Base-by-base conservation (phyloP, 495 filamentous ascomycete species). In the Aspergillus indologenus region DNA sequence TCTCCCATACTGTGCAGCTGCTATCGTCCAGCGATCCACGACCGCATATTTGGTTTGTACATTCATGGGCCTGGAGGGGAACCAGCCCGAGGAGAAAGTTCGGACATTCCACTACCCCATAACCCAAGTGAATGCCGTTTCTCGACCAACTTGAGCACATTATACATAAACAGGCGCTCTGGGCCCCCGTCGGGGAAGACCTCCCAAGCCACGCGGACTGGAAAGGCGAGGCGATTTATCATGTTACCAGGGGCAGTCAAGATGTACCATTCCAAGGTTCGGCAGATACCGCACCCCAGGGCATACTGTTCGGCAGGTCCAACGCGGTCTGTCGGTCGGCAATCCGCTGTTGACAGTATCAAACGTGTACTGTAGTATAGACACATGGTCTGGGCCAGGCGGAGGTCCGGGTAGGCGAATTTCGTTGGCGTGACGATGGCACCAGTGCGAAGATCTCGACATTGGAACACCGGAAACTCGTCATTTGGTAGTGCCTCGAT, bases 151-250 rank as follows among this genome's bases (percentile, higher is more conserved):
- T 73, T 65, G 45, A 79, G 44, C 23, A 79, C 75, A 8, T 74
- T 68, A 14, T 59, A 54, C 62, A 79, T 69, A 17, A 74, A 79
- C 14, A 53, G 57, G 17, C 72, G 73, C 56, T 79, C 76, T 2
- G 72, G 71, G 0, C 72, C 73, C 7, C 59, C 63, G 3, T 71
- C 69, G 0, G 75, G 72, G 44, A 79, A 72, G 0, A 66, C 72
- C 46, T 79, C 76, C 75, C 75, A 79, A 12, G 75, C 76, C 1
- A 79, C 75, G 3, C 76, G 70, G 6, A 72, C 71, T 0, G 75
- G 65, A 40, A 79, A 77, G 0, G 73, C 75, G n/a, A 79, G 71
- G 0, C 76, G 75, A 55, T 77, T 79, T 57, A 79, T 77, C 76
- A 79, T 77, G 53, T 77, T 77, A 0, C 76, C 75, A 0, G 73